Evolutionary conservation across 495 filamentous ascomycete species (phyloP), one percentile per base, ranked within the genome.

Genomic region (Aspergillus kassunensis): DNA sequence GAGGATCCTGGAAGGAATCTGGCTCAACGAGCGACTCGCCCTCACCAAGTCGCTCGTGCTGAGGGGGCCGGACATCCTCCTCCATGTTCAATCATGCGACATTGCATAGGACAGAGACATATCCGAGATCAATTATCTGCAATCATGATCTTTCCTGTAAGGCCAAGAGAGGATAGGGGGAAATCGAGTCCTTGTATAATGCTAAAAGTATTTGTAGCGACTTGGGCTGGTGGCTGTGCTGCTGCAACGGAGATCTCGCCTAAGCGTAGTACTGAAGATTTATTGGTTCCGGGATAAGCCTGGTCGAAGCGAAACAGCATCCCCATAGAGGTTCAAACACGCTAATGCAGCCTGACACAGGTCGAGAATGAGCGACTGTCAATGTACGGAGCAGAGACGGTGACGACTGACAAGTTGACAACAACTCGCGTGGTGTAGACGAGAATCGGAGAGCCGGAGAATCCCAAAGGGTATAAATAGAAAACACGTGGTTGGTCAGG

Each of bases 31-130:
- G 54, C 49, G 56, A 53, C 49, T 52, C 49, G 27, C 25, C n/a
- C 43, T 39, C 42, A 27, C 43, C 52, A 51, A 37, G 51, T 36
- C 48, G 57, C 57, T 60, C 51, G 31, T 51, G 42, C 36, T 19
- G 37, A 45, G 50, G 44, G 40, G 55, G 49, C 51, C 36, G 57
- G 12, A 56, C 60, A 54, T 62, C 57, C 50, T 65, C 53, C 54
- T 61, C 63, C 63, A 66, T 66, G 43, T 44, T 63, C 55, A 62
- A 37, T 52, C 41, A 44, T 51, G 47, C 49, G 53, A 60, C 60
- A 64, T 64, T 53, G 47, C 47, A 34, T 35, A 25, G 21, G 31
- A 30, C 30, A 44, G 53, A 53, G 41, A 41, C 54, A 59, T 49
- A 6, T n/a, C 37, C 33, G 21, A 40, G 31, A 55, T 53, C 58